Evolutionary conservation across 73 alveolate genomes (phyloP).

Genomic region (Paraurostyla sp.): DNA sequence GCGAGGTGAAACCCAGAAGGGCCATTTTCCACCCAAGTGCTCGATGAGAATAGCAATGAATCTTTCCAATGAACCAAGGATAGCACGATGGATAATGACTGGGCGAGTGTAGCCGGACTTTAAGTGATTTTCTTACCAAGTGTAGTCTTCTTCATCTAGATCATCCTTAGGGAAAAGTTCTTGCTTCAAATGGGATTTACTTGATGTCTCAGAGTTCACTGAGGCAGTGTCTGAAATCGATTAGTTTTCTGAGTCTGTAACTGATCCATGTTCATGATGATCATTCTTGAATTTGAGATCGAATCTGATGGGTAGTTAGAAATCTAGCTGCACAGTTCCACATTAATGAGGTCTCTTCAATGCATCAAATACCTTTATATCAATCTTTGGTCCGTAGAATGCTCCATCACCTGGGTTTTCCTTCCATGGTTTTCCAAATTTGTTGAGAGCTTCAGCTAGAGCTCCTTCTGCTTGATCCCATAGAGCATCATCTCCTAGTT

Average conservation of each 20-base stretch:
- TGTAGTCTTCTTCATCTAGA: constrained; percentile 88
- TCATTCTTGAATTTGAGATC: constrained; percentile 94
- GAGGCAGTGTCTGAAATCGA: constrained; percentile 25
- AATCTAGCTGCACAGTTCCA: constrained; percentile 98
- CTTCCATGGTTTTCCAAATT: constrained; percentile 98
- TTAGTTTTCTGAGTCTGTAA: constrained; percentile 23
- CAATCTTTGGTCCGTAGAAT: constrained; percentile 99
- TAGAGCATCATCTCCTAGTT: constrained; percentile 94
- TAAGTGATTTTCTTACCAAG: constrained; percentile 89
- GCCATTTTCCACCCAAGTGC: constrained; percentile 99
- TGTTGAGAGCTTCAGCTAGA: constrained; percentile 92
- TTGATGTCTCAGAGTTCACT: constrained; percentile 47
- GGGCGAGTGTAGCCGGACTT: constrained; percentile 99
- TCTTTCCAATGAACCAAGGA: constrained; percentile 99
- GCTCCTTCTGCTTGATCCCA: constrained; percentile 98
- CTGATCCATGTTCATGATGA: constrained; percentile 72
- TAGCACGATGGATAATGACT: constrained; percentile 99
- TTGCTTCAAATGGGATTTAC: constrained; percentile 17
- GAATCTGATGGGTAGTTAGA: constrained; percentile 98
- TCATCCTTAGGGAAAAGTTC: constrained; percentile 67
- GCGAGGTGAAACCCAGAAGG: constrained; percentile 99
- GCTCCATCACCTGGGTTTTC: constrained; percentile 99
- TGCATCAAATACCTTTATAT: constrained; percentile 98
- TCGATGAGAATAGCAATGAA: constrained; percentile 97
- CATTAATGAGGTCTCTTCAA: constrained; percentile 99